Evolutionary conservation across 1,139 yeast genomes (phyloP), one percentile per base, ranked within the genome.

Genomic region (Groenewaldozyma auringiensis): DNA sequence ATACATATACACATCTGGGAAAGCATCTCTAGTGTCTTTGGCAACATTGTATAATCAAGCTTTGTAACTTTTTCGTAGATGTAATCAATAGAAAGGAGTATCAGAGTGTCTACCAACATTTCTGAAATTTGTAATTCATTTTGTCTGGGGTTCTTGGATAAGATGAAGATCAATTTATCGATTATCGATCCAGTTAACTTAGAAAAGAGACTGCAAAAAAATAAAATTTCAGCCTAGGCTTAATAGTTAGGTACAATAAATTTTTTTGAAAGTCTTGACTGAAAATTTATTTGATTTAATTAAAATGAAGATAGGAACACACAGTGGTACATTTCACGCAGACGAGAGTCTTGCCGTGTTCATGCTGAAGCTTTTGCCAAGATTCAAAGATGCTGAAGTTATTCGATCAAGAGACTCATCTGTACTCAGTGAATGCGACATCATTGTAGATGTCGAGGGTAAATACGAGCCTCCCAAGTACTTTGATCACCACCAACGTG

Each of bases 281-380:
- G n/a, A n/a, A n/a, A n/a, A n/a, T n/a, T n/a, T n/a, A n/a, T n/a
- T n/a, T n/a, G n/a, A n/a, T n/a, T n/a, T n/a, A n/a, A n/a, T n/a
- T 43, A 44, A 46, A 18, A 50, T 45, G 44, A 74, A 76, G 58
- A 84, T 89, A 50, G 89, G 96, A 59, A 89, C 96, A 14, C 96
- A 88, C 62, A 85, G 94, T 40, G 98, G 98, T 6, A 76, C 89
- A 0, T 92, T 92, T 73, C 98, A 92, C 61, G 97, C 98, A 18
- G 98, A 92, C 66, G 98, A 92, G 65, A 82, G 95, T n/a, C 74
- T 94, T 50, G 98, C 97, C 1, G 96, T 89, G 2, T 89, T 75
- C 65, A 80, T 92, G 83, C 71, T 92, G 49, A 78, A 76, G 57
- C 70, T 78, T 25, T 70, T 92, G 44, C 95, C 96, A 2, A 72